phyloP scores from a whole-genome alignment of 2,329 filamentous ascomycete species.

The Fusarium udum region DNA sequence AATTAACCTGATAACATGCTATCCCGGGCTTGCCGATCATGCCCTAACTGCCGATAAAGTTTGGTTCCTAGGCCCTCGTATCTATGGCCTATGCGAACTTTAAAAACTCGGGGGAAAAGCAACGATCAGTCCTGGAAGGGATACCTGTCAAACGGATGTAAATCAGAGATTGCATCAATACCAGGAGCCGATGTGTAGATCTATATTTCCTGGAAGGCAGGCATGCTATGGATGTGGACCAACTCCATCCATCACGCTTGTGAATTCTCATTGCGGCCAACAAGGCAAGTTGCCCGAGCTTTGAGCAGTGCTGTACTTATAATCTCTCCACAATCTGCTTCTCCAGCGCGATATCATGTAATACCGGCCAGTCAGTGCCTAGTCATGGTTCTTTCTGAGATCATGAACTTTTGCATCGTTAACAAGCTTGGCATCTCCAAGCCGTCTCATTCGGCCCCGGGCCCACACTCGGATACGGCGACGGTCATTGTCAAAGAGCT shows the following conservation, averaged over 20 bases:
- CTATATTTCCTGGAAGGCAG: conserved; percentile 23
- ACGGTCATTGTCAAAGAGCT: neutral
- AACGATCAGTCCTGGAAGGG: neutral
- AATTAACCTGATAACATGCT: too few species aligned
- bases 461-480: conserved; percentile 16
- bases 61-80: neutral
- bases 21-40: too few species aligned
- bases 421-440: neutral
- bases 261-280: neutral
- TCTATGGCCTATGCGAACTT: neutral
- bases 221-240: neutral
- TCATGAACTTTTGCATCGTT: conserved; percentile 8
- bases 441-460: conserved; percentile 3
- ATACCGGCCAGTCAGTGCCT: neutral
- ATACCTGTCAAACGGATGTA: neutral
- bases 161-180: neutral
- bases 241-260: neutral
- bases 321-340: neutral
- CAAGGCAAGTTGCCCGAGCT: conserved; percentile 2
- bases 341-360: neutral
- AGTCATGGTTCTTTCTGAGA: neutral
- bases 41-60: neutral
- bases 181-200: conserved; percentile 11
- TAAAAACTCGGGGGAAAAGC: neutral
- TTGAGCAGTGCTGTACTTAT: neutral